A percentile compares a stretch with the other conserved stretches of the same genome.
phyloP scores from a whole-genome alignment of 2,329 filamentous ascomycete species.

The Botrytis fabae region DNA sequence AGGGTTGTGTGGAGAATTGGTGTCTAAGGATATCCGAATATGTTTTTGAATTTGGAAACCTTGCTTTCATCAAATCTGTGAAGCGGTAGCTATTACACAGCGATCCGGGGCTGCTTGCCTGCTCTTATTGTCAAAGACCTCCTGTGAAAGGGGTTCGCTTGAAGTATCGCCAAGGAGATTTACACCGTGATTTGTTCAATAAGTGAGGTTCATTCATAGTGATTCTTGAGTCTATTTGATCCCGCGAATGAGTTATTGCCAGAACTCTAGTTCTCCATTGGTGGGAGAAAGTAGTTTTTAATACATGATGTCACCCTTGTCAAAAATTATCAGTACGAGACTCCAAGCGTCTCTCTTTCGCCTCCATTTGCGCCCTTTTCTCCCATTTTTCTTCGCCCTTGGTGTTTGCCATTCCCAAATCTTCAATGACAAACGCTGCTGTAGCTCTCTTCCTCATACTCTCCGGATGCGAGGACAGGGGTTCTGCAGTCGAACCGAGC shows the following conservation, averaged over 20 bases:
- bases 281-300: not conserved
- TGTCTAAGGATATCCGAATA: not conserved
- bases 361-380: constrained; percentile 13
- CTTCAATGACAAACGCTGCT: not conserved
- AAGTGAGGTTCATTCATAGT: not conserved
- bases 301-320: not conserved
- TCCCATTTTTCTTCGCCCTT: not conserved
- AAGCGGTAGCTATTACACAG: not conserved
- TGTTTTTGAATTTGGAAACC: not conserved
- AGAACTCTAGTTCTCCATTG: not conserved
- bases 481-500: not conserved
- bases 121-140: not conserved
- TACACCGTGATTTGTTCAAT: not conserved
- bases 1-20: not conserved
- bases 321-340: constrained; percentile 16
- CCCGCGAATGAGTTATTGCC: not conserved
- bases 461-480: not conserved
- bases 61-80: not conserved
- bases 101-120: not conserved
- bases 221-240: not conserved
- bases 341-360: constrained; percentile 9
- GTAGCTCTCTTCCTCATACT: not conserved
- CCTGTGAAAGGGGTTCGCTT: not conserved
- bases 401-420: not conserved
- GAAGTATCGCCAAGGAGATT: not conserved